Evolutionary conservation across 768 basidiomycete species (phyloP).

Genomic region (Kockovaella imperatae): DNA sequence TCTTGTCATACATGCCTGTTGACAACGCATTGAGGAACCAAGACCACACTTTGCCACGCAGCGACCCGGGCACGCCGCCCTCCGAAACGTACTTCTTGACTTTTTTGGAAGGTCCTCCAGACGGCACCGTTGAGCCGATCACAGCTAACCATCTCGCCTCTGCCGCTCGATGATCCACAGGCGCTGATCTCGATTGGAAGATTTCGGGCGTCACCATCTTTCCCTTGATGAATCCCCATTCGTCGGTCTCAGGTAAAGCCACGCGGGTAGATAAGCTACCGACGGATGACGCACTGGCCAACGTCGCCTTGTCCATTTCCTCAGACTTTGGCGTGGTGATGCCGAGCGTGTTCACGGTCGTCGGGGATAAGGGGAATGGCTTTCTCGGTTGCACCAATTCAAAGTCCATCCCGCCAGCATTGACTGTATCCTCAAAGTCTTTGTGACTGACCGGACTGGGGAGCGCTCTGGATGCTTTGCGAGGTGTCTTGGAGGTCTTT

Average conservation of each 20-base stretch:
- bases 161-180: slow-evolving; percentile 22
- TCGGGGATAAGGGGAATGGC: background rate
- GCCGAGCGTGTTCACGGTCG: background rate
- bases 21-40: slow-evolving; percentile 37
- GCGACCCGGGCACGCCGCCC: slow-evolving; percentile 27
- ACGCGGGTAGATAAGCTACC: slow-evolving; percentile 5
- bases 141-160: slow-evolving; percentile 39
- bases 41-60: slow-evolving; percentile 38
- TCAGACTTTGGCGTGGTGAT: background rate
- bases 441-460: slow-evolving; percentile 31
- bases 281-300: background rate
- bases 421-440: slow-evolving; percentile 37
- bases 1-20: slow-evolving; percentile 33
- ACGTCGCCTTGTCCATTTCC: background rate
- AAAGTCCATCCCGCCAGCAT: slow-evolving; percentile 38
- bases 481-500: slow-evolving; percentile 15
- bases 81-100: slow-evolving; percentile 35
- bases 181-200: slow-evolving; percentile 17
- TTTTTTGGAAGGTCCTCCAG: slow-evolving; percentile 28
- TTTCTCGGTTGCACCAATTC: slow-evolving; percentile 32
- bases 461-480: slow-evolving; percentile 10
- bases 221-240: slow-evolving; percentile 40
- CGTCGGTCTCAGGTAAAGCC: slow-evolving; percentile 33
- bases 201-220: slow-evolving; percentile 34
- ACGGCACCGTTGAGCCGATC: slow-evolving; percentile 25